Base-by-base conservation (phyloP, 257 asterid species). In the Salvia miltiorrhiza region DNA sequence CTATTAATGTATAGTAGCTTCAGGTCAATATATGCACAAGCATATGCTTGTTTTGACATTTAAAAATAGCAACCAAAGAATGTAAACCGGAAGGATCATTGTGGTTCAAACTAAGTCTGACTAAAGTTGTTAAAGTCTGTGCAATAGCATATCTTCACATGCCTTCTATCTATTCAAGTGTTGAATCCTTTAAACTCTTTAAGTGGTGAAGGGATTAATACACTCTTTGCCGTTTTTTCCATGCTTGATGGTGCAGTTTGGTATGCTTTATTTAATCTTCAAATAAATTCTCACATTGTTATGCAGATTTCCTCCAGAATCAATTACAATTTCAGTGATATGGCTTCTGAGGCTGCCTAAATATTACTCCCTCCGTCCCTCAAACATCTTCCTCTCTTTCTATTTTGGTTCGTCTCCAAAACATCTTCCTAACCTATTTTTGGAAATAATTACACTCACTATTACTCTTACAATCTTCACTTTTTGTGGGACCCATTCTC, bases 231-330 rank as follows among this genome's bases (percentile, higher is more conserved):
- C n/a, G n/a, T n/a, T n/a, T 62, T 71, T 24, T 53, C 43, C 66
- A 32, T 61, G 35, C 71, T 43, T 8, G 4, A 43, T 39, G 66
- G 53, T 61, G 41, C 60, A 55, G 30, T 20, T 30, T 56, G 60
- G 44, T 30, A 56, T 8, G 16, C n/a, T n/a, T n/a, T n/a, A 43
- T 14, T 40, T 43, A 50, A 59, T 16, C 13, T 69, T 43, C 7
- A 45, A 47, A 26, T 69, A 30, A 57, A 58, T 30, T 37, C n/a
- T 56, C 58, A 41, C 59, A 45, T 16, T 44, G 60, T 16, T 69
- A 13, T 28, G 53, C 30, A 21, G 28, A 48, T 0, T 33, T 58
- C 26, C 9, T 33, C 45, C 45, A 33, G 50, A 53, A 43, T 23
- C 28, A 53, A 69, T 23, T 65, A 47, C 30, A 12, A 71, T 48